Conservation (phyloP, 805 yeast genomes). For the Sugiyamaella americana region DNA sequence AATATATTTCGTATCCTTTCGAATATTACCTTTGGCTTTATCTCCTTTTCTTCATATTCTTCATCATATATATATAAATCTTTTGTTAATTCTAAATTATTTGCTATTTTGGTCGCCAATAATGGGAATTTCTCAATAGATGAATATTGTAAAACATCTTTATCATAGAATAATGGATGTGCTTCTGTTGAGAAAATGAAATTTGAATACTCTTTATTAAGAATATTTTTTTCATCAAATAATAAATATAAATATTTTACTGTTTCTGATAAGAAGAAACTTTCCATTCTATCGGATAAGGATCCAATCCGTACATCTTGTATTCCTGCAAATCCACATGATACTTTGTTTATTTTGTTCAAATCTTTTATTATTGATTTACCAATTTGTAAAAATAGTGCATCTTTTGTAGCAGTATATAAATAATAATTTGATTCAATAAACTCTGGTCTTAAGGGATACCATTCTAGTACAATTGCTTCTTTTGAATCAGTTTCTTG, state of each 20-base stretch:
- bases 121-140: slow-evolving; percentile 17
- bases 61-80: not conserved
- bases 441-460: slow-evolving; percentile 88
- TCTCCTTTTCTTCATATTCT: not conserved
- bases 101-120: slow-evolving; percentile 1
- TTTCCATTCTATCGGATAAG: slow-evolving; percentile 79
- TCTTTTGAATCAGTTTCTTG: slow-evolving; percentile 20
- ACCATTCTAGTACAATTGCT: slow-evolving; percentile 68
- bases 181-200: slow-evolving; percentile 80
- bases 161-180: slow-evolving; percentile 76
- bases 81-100: not conserved
- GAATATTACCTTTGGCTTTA: not conserved
- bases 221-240: slow-evolving; percentile 61
- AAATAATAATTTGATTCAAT: slow-evolving; percentile 82
- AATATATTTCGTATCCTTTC: not conserved
- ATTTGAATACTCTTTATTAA: slow-evolving; percentile 38
- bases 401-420: slow-evolving; percentile 80
- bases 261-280: slow-evolving; percentile 84
- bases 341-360: slow-evolving; percentile 44
- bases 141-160: slow-evolving; percentile 26
- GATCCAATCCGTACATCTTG: slow-evolving; percentile 60
- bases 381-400: slow-evolving; percentile 74
- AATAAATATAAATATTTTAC: slow-evolving; percentile 73
- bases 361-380: slow-evolving; percentile 54
- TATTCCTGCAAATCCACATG: slow-evolving; percentile 78